These are phyloP conservation scores for Saprolegnia parasitica DNA, from an alignment of 352 stramenopile genomes.

Conservation along the genomic window DNA sequence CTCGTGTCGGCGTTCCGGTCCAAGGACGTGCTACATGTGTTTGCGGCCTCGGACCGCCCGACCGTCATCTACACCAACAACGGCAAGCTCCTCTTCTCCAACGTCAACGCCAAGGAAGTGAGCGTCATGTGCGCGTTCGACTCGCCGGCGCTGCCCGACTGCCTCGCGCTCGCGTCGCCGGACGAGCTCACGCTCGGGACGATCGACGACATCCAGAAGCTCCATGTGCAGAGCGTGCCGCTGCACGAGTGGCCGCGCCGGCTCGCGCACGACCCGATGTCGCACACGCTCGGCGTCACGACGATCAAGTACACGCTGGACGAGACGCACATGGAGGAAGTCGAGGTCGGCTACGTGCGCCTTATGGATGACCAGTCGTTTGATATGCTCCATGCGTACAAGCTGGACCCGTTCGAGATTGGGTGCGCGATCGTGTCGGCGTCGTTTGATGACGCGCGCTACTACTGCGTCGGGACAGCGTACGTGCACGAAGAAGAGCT, in stretches of 20 bases:
- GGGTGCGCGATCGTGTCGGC: constrained; percentile 79
- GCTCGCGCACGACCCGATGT: constrained; percentile 83
- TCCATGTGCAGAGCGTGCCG: constrained; percentile 96
- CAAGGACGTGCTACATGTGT: constrained; percentile 92
- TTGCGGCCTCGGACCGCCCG: constrained; percentile 94
- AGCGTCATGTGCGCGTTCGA: constrained; percentile 92
- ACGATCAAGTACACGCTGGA: constrained; percentile 80
- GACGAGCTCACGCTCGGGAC: constrained; percentile 93
- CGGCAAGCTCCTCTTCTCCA: constrained; percentile 96
- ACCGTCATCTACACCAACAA: constrained; percentile 97
- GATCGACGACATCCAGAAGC: constrained; percentile 98
- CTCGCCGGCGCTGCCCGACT: constrained; percentile 90
- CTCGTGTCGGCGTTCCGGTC: constrained; percentile 89
- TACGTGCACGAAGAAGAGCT: constrained; percentile 93
- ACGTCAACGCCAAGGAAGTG: constrained; percentile 90
- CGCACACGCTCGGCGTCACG: constrained; percentile 75
- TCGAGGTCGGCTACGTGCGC: constrained; percentile 87
- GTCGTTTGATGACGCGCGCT: constrained; percentile 67
- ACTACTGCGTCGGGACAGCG: constrained; percentile 84
- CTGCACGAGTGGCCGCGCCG: constrained; percentile 91
- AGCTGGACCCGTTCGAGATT: constrained; percentile 84
- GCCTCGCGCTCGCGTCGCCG: constrained; percentile 94
- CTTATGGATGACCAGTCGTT: constrained; percentile 98
- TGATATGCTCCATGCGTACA: constrained; percentile 84
- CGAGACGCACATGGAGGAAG: constrained; percentile 69